Conservation (phyloP, 306 rosid species). For the Malus fusca region DNA sequence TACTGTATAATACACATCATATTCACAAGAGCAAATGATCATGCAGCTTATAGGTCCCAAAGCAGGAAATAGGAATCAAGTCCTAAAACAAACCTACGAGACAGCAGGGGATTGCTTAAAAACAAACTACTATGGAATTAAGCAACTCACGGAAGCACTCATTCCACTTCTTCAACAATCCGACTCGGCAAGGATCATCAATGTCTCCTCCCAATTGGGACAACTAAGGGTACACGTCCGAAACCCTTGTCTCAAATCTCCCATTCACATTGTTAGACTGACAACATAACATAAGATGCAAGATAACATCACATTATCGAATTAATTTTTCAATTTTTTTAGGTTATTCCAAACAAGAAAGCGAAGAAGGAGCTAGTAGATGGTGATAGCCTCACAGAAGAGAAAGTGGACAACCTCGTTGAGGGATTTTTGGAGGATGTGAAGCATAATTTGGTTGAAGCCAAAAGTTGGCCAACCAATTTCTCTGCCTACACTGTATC, state of each 20-base stretch:
- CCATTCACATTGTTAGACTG: neutral
- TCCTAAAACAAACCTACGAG: slow-evolving; percentile 10
- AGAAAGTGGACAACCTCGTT: slow-evolving; percentile 27
- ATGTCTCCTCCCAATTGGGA: slow-evolving; percentile 29
- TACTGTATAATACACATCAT: no score
- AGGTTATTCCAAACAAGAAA: neutral
- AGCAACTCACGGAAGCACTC: slow-evolving; percentile 21
- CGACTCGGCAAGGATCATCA: slow-evolving; percentile 35
- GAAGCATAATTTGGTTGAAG: slow-evolving; percentile 25
- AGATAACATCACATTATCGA: no score
- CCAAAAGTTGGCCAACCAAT: slow-evolving; percentile 27
- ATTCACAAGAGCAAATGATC: slow-evolving; percentile 1
- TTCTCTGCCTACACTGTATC: slow-evolving; percentile 20
- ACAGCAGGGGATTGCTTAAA: slow-evolving; percentile 14
- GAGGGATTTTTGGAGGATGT: slow-evolving; percentile 19
- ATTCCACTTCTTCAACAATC: slow-evolving; percentile 44
- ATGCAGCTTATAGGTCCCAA: neutral
- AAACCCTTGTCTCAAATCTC: no score
- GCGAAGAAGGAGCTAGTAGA: slow-evolving; percentile 12
- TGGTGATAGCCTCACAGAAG: slow-evolving; percentile 33
- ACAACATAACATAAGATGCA: slow-evolving; percentile 5
- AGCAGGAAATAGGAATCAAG: slow-evolving; percentile 8
- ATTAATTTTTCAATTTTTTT: neutral
- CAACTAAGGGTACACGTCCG: slow-evolving; percentile 15
- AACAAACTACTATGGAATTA: slow-evolving; percentile 44